phyloP scores from a whole-genome alignment of 1,284 basidiomycete genomes.

The Acaromyces ingoldii region DNA sequence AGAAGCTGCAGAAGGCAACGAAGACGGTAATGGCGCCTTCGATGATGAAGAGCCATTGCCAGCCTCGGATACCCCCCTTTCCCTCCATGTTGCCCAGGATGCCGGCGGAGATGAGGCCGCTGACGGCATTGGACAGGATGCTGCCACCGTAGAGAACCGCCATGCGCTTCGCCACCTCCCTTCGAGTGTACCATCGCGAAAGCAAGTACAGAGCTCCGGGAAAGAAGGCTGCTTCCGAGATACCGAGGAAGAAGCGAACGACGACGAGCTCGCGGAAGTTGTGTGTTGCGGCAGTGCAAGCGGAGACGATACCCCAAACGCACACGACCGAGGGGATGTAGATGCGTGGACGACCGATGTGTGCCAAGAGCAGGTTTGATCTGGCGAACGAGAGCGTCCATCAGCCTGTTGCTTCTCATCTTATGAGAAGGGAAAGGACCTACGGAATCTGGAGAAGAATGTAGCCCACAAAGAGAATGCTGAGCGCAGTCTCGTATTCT shows the following conservation, averaged over 20 bases:
- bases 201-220: constrained; percentile 14
- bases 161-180: constrained; percentile 9
- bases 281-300: constrained; percentile 14
- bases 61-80: constrained; percentile 9
- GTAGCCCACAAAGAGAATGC: constrained; percentile 15
- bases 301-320: constrained; percentile 38
- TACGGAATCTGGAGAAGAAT: constrained; percentile 4
- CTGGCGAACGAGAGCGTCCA: too few relatives aligned
- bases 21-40: constrained; percentile 24
- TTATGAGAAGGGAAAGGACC: too few relatives aligned
- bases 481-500: constrained; percentile 9
- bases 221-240: constrained; percentile 12
- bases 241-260: constrained; percentile 11
- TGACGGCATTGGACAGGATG: constrained; percentile 11
- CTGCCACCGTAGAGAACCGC: constrained; percentile 10
- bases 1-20: constrained; percentile 14
- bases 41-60: constrained; percentile 45
- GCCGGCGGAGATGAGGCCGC: constrained; percentile 12
- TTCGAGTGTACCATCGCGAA: constrained; percentile 13
- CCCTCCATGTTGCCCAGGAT: constrained; percentile 12
- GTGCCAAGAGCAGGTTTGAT: constrained; percentile 1
- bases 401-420: too few relatives aligned
- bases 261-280: constrained; percentile 3
- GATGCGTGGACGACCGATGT: constrained; percentile 1
- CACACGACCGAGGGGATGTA: constrained; percentile 3